A percentile compares a stretch with the other conserved stretches of the same genome.
phyloP scores from a whole-genome alignment of 1,139 yeast species.

The Kodamaea ohmeri region DNA sequence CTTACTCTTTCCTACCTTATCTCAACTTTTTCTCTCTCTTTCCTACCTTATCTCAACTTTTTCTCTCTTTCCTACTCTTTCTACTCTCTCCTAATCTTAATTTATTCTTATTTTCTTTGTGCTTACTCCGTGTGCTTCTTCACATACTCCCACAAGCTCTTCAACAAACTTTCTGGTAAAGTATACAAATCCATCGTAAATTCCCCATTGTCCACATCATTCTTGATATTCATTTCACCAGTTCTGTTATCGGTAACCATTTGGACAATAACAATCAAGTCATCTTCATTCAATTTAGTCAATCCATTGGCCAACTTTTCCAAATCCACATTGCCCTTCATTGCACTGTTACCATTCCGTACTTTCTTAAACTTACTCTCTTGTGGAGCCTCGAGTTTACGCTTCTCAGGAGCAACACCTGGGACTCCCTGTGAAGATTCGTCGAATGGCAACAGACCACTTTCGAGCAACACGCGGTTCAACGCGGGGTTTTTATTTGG shows the following conservation, averaged over 20 bases:
- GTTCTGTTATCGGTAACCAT: slow-evolving; percentile 97
- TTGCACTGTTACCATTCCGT: slow-evolving; percentile 51
- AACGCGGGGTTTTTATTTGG: slow-evolving; percentile 57
- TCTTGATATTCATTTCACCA: slow-evolving; percentile 92
- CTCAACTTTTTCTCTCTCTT: neutral
- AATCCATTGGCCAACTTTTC: slow-evolving; percentile 89
- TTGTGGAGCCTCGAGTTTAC: slow-evolving; percentile 8
- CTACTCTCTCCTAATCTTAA: neutral
- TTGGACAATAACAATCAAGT: slow-evolving; percentile 89
- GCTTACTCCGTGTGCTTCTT: slow-evolving; percentile 51
- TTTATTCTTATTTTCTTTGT: neutral
- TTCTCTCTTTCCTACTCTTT: neutral
- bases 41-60: neutral
- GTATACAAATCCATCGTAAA: slow-evolving; percentile 95
- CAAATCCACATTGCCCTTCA: slow-evolving; percentile 75
- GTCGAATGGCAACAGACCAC: slow-evolving; percentile 72
- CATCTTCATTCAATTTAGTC: slow-evolving; percentile 88
- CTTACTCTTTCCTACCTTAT: neutral
- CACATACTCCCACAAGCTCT: slow-evolving; percentile 93
- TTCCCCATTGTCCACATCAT: slow-evolving; percentile 95
- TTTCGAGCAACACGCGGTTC: slow-evolving; percentile 69
- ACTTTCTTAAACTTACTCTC: slow-evolving; percentile 52
- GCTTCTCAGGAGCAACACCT: slow-evolving; percentile 8
- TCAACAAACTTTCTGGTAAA: slow-evolving; percentile 85
- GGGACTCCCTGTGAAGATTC: slow-evolving; percentile 25